Evolutionary conservation across 192 early-diverging fungal species (phyloP), one percentile per base, ranked within the genome.

Genomic region (Kappamyces sp.): DNA sequence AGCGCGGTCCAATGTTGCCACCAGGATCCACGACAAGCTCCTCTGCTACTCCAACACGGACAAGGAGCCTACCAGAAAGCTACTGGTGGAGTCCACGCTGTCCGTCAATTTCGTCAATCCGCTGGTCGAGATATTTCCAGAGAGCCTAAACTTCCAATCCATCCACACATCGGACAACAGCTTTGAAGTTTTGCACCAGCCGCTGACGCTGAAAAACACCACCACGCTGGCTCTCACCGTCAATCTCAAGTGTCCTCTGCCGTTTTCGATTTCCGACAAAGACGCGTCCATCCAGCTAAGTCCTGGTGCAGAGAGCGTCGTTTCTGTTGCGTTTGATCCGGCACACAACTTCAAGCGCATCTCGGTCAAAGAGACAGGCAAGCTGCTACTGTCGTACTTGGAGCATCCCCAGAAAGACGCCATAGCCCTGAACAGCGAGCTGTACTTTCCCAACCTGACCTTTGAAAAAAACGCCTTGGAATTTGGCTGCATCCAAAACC

Each of bases 71-170:
- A 68, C 74, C 1, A 65, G 77, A 37, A 50, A 65, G 36, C 38
- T 58, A 12, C 52, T 84, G 3, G 34, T 84, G 3, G 65, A 67
- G 42, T 48, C 66, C 2, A 34, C n/a, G 3, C 62, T 84, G 2
- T 35, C 69, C 10, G 82, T 76, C 4, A 82, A 75, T 40, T 84
- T 84, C 61, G 66, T 84, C n/a, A 77, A 66, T 49, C 82, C 82
- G 2, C 58, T 84, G 15, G 50, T 84, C 13, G 55, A 67, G 13
- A 50, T 77, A 36, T 61, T 40, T 1, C 79, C 82, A 2, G 10
- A 66, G 1, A 39, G 34, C n/a, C 40, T 84, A n/a, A 69, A 69
- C 38, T 79, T 84, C 52, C 46, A 57, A 12, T 75, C 74, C 12
- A 62, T 65, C 2, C 69, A 82, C 60, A 70, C 63, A 2, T 41